A percentile compares a stretch with the other conserved stretches of the same genome.
Evolutionary conservation across 495 filamentous ascomycete species (phyloP).

Genomic region (Neurospora sp.): DNA sequence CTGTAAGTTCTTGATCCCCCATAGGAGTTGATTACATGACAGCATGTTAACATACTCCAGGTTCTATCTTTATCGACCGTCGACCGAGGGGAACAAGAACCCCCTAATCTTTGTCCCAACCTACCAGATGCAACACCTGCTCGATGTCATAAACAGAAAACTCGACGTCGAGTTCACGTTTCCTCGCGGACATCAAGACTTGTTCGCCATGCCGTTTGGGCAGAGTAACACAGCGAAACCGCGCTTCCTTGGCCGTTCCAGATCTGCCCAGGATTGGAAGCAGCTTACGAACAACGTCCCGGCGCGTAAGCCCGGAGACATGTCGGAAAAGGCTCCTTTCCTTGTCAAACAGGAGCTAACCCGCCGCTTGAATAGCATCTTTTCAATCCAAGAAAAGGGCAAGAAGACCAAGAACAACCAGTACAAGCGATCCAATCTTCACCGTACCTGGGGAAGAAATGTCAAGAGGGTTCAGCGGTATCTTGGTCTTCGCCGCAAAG

Average conservation of each 20-base stretch:
- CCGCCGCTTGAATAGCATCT: slow-evolving; percentile 1
- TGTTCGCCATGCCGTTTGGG: slow-evolving; percentile 49
- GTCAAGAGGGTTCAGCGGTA: slow-evolving; percentile 58
- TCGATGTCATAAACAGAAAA: slow-evolving; percentile 48
- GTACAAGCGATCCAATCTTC: slow-evolving; percentile 31
- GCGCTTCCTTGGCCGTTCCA: slow-evolving; percentile 50
- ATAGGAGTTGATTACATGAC: too few relatives aligned
- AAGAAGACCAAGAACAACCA: slow-evolving; percentile 34
- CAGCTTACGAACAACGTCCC: slow-evolving; percentile 22
- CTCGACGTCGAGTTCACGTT: slow-evolving; percentile 40
- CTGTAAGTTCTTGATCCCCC: slow-evolving; percentile 45
- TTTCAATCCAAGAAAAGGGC: slow-evolving; percentile 7
- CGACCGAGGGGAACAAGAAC: slow-evolving; percentile 23
- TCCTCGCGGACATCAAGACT: slow-evolving; percentile 34
- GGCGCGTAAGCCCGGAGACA: slow-evolving; percentile 8
- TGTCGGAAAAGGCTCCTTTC: slow-evolving; percentile 7
- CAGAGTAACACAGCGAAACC: slow-evolving; percentile 48
- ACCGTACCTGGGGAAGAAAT: slow-evolving; percentile 36
- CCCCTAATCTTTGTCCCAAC: slow-evolving; percentile 56
- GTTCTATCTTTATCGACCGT: slow-evolving; percentile 55
- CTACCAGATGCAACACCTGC: slow-evolving; percentile 47
- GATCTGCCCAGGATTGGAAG: slow-evolving; percentile 22
- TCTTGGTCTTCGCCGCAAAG: slow-evolving; percentile 46
- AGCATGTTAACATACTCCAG: neutral
- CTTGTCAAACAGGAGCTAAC: slow-evolving; percentile 8